These are phyloP conservation scores for Lantana camara DNA, from an alignment of 257 asterid species.

Conservation along the genomic window DNA sequence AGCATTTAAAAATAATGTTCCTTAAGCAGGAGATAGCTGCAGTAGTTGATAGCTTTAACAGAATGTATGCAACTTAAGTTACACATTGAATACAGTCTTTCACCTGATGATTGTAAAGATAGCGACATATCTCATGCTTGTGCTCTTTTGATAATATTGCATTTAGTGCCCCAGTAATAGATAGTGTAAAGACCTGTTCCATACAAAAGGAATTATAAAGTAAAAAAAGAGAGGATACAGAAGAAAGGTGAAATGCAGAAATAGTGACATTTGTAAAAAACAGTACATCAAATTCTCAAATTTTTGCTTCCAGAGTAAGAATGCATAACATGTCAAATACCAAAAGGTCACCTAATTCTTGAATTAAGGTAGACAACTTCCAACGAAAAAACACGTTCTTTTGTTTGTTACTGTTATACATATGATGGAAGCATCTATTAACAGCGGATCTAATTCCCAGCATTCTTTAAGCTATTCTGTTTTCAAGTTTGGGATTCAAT, in stretches of 20 bases:
- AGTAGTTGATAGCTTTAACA: slow-evolving; percentile 15
- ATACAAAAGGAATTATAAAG: slow-evolving; percentile 11
- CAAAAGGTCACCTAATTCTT: background rate
- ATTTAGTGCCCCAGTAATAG: slow-evolving; percentile 86
- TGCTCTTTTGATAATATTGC: slow-evolving; percentile 82
- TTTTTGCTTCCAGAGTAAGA: slow-evolving; percentile 2
- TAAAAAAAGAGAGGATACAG: background rate
- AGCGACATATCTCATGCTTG: slow-evolving; percentile 88
- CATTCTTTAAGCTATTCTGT: background rate
- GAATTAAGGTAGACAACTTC: background rate
- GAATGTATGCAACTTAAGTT: slow-evolving; percentile 13
- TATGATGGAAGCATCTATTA: slow-evolving; percentile 6
- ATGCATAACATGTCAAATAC: background rate
- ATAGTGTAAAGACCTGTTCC: slow-evolving; percentile 73
- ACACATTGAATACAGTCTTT: slow-evolving; percentile 17
- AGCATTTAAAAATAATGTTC: slow-evolving; percentile 23
- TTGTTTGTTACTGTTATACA: background rate
- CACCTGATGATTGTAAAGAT: slow-evolving; percentile 97
- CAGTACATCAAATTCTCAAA: background rate
- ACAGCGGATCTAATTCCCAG: background rate
- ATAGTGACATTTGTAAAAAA: background rate
- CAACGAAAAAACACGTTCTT: background rate
- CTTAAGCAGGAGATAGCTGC: slow-evolving; percentile 18
- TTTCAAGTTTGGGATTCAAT: slow-evolving; percentile 3
- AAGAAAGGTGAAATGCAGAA: background rate